Percentiles rank a stretch among this genome's conserved stretches.
These are phyloP conservation scores for Persicaria tinctoria DNA, from an alignment of 148 eudicot genomes.

Conservation along the genomic window DNA sequence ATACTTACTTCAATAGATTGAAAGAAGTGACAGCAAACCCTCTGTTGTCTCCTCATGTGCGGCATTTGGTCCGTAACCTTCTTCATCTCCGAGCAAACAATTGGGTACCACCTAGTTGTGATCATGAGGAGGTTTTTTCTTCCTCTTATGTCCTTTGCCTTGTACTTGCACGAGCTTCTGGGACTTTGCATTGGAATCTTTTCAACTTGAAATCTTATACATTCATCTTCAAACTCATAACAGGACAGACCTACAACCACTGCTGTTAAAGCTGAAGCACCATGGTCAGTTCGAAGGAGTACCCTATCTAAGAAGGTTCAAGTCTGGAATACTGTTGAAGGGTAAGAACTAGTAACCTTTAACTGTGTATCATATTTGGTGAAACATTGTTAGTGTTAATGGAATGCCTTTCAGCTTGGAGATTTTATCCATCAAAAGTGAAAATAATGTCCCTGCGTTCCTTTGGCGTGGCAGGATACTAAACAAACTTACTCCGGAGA, in stretches of 20 bases:
- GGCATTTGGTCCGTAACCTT: no score
- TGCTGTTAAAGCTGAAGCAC: constrained; percentile 75
- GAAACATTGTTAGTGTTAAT: no score
- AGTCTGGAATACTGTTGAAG: constrained; percentile 81
- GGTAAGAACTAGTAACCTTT: constrained; percentile 32
- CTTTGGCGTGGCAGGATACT: constrained; percentile 43
- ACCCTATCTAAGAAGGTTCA: constrained; percentile 67
- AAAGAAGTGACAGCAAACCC: no score
- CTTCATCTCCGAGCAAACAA: no score
- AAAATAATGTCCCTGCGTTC: background rate
- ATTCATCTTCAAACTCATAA: background rate
- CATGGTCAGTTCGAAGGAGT: constrained; percentile 76
- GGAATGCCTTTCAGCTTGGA: no score
- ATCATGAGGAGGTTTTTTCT: no score
- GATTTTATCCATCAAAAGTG: no score
- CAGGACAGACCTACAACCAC: constrained; percentile 68
- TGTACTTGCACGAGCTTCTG: background rate
- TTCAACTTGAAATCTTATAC: no score
- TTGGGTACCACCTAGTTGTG: no score
- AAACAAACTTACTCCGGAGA: constrained; percentile 85
- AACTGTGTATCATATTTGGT: background rate
- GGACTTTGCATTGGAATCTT: no score
- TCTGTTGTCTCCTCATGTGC: no score
- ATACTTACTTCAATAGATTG: no score
- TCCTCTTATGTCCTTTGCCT: background rate